These are phyloP conservation scores for Barnettozyma salicaria DNA, from an alignment of 805 yeast genomes.

Conservation along the genomic window DNA sequence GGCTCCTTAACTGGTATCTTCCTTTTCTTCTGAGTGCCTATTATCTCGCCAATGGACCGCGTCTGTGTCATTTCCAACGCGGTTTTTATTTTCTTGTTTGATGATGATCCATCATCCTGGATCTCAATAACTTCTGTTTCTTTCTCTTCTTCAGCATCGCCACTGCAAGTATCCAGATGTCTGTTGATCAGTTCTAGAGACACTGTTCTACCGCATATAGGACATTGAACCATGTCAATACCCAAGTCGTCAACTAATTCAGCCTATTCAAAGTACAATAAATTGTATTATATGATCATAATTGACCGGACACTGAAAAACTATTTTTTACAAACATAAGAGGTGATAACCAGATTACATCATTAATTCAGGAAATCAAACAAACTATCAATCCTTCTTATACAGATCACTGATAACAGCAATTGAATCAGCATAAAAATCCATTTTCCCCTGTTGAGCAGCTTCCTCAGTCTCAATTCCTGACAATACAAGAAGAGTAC, in stretches of 20 bases:
- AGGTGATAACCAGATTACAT: no score
- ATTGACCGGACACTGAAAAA: no score
- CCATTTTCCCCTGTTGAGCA: conserved; percentile 50
- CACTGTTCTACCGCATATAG: conserved; percentile 20
- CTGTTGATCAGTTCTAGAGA: conserved; percentile 18
- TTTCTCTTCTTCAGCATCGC: conserved; percentile 3
- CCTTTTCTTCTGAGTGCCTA: conserved; percentile 4
- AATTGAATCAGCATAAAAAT: conserved; percentile 59
- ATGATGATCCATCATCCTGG: conserved; percentile 10
- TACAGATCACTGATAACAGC: conserved; percentile 58
- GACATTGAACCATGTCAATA: conserved; percentile 22
- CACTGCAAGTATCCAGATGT: conserved; percentile 21
- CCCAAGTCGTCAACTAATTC: not conserved
- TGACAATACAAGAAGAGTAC: conserved; percentile 80
- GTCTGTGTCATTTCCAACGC: conserved; percentile 6
- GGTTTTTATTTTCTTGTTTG: conserved; percentile 7
- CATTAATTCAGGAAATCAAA: no score
- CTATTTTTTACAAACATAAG: no score
- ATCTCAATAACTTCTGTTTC: conserved; percentile 14
- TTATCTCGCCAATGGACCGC: conserved; percentile 8
- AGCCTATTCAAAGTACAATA: no score
- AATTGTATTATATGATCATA: no score
- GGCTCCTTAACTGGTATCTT: not conserved
- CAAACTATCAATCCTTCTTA: conserved; percentile 1
- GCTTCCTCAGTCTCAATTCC: conserved; percentile 81